phyloP scores from a whole-genome alignment of 2,329 filamentous ascomycete genomes.

The Phialophora chinensis region DNA sequence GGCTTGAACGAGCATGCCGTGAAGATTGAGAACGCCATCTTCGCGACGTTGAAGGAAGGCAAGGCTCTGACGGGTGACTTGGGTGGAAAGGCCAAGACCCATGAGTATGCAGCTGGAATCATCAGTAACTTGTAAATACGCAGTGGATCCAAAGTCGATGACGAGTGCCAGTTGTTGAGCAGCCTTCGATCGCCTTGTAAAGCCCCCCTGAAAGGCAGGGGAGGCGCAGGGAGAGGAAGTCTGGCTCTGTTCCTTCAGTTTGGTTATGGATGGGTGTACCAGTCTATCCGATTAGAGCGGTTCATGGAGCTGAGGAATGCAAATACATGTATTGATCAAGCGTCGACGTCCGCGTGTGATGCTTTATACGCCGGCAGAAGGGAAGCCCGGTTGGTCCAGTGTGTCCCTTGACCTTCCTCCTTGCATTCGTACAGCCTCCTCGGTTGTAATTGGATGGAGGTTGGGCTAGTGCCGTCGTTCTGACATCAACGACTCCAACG shows the following conservation, averaged over 20 bases:
- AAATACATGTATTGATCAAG: conserved; percentile 2
- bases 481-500: no score
- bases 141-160: neutral
- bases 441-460: no score
- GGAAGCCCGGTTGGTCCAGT: neutral
- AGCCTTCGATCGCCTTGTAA: no score
- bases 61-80: conserved; percentile 95
- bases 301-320: conserved; percentile 1
- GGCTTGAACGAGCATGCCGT: conserved; percentile 80
- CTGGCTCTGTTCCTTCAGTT: neutral
- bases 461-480: no score
- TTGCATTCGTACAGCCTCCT: neutral
- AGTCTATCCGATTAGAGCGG: neutral
- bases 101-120: conserved; percentile 91
- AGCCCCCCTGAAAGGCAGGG: neutral
- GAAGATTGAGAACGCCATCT: conserved; percentile 92
- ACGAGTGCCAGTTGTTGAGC: neutral
- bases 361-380: neutral
- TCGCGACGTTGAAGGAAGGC: conserved; percentile 93
- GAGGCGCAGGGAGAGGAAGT: neutral
- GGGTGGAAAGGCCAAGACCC: conserved; percentile 93
- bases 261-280: neutral
- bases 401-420: neutral
- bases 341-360: neutral
- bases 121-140: conserved; percentile 65